phyloP scores from a whole-genome alignment of 2,329 filamentous ascomycete species.

The Aspergillus intermedius region DNA sequence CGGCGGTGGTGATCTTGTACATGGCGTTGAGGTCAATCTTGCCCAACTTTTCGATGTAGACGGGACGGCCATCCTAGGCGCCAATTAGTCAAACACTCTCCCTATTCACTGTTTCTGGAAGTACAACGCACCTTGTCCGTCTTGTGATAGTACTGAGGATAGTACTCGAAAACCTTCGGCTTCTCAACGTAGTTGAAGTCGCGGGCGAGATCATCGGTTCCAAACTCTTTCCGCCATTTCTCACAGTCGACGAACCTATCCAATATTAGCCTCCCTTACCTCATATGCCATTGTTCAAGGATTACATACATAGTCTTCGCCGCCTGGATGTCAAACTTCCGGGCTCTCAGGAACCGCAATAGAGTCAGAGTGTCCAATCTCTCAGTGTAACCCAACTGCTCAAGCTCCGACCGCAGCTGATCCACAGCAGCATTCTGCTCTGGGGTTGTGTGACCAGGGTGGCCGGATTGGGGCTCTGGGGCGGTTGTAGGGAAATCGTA shows the following conservation, averaged over 20 bases:
- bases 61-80: conserved; percentile 78
- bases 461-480: conserved; percentile 63
- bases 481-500: conserved; percentile 86
- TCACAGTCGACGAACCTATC: conserved; percentile 82
- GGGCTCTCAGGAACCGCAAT: conserved; percentile 84
- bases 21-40: conserved; percentile 85
- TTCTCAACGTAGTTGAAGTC: conserved; percentile 87
- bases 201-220: conserved; percentile 72
- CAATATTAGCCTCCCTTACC: neutral
- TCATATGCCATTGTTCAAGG: neutral
- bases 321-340: conserved; percentile 84
- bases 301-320: conserved; percentile 77
- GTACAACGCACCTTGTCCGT: conserved; percentile 43
- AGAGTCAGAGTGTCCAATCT: conserved; percentile 87
- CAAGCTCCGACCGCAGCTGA: conserved; percentile 78
- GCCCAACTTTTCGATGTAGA: conserved; percentile 95
- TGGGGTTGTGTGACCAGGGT: conserved; percentile 78
- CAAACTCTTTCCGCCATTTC: conserved; percentile 82
- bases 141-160: conserved; percentile 99
- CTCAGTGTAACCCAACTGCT: conserved; percentile 73
- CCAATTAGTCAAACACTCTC: conserved; percentile 2
- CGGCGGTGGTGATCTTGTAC: conserved; percentile 84
- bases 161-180: conserved; percentile 75
- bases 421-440: conserved; percentile 84
- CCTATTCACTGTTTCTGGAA: neutral